Conservation (phyloP, 1,139 yeast genomes). For the Groenewaldozyma sp. region DNA sequence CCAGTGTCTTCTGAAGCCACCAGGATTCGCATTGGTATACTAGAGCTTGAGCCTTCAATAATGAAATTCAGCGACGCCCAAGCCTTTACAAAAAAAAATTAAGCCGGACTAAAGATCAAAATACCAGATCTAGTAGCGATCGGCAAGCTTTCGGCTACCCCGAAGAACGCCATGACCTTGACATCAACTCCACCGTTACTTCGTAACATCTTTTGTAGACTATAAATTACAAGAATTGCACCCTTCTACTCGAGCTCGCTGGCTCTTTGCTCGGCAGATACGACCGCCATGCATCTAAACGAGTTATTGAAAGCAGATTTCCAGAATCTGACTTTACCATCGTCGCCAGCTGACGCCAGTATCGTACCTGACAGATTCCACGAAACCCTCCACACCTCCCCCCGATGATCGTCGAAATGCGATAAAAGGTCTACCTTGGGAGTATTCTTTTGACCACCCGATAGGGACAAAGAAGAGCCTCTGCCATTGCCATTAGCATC, state of each 20-base stretch:
- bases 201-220: neutral
- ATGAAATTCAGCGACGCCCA: too few species aligned
- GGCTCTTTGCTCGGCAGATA: slow-evolving; percentile 51
- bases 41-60: too few species aligned
- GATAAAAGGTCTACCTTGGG: slow-evolving; percentile 41
- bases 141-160: slow-evolving; percentile 1
- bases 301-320: slow-evolving; percentile 77
- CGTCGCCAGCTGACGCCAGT: slow-evolving; percentile 90
- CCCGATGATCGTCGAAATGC: slow-evolving; percentile 64
- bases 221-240: too few species aligned
- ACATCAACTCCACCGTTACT: neutral
- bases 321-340: slow-evolving; percentile 87
- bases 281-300: slow-evolving; percentile 87
- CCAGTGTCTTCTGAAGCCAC: slow-evolving; percentile 33
- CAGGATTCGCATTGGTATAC: slow-evolving; percentile 33
- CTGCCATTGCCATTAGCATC: neutral
- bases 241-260: too few species aligned
- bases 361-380: slow-evolving; percentile 91
- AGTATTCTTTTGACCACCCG: neutral
- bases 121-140: too few species aligned
- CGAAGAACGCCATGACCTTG: neutral
- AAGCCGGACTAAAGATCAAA: too few species aligned
- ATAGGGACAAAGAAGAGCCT: slow-evolving; percentile 17
- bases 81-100: too few species aligned
- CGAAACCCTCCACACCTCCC: slow-evolving; percentile 92